Evolutionary conservation across 2,329 filamentous ascomycete genomes (phyloP).

Genomic region (Tothia fuscella): DNA sequence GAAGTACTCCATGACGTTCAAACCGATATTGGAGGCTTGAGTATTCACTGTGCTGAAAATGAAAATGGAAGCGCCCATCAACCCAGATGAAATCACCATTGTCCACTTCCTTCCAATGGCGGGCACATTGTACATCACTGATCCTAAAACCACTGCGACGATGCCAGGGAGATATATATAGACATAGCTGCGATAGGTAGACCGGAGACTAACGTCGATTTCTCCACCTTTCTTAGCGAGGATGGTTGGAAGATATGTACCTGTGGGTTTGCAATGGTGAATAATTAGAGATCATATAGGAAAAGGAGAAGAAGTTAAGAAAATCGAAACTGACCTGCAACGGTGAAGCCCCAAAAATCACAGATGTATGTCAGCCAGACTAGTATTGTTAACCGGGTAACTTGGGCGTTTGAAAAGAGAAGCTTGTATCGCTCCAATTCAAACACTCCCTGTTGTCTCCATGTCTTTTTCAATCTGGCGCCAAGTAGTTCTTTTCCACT

Average conservation of each 20-base stretch:
- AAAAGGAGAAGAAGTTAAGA: neutral
- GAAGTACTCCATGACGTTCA: constrained; percentile 42
- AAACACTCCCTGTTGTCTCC: constrained; percentile 23
- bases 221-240: constrained; percentile 40
- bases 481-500: constrained; percentile 10
- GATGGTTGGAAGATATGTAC: constrained; percentile 38
- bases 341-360: constrained; percentile 39
- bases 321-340: constrained; percentile 25
- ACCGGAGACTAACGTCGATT: constrained; percentile 29
- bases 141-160: constrained; percentile 38
- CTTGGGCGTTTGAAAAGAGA: constrained; percentile 31
- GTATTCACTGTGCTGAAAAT: constrained; percentile 34
- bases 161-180: constrained; percentile 43
- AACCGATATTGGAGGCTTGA: constrained; percentile 34
- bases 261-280: constrained; percentile 15
- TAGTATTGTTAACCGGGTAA: constrained; percentile 34
- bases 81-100: constrained; percentile 19
- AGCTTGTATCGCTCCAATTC: constrained; percentile 33
- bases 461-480: neutral
- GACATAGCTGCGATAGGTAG: constrained; percentile 42
- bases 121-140: constrained; percentile 34
- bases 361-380: constrained; percentile 41
- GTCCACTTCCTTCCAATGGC: constrained; percentile 34
- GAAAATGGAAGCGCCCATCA: constrained; percentile 21
- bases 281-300: too few species aligned